Evolutionary conservation across 1,284 basidiomycete genomes (phyloP), one percentile per base, ranked within the genome.

Genomic region (Cryptococcus sp.): DNA sequence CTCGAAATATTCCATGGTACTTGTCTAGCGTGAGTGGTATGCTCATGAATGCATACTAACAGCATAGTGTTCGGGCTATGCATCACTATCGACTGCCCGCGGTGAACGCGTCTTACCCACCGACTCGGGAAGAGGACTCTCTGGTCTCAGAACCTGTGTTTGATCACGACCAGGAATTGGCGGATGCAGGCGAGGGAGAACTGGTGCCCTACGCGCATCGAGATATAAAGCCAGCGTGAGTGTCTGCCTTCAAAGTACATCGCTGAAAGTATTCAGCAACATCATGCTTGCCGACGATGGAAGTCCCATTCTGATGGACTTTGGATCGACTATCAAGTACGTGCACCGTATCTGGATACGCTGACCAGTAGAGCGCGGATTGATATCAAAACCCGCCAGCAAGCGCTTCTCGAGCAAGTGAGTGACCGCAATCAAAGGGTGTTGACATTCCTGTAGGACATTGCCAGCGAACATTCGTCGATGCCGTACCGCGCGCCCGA

Each of bases 401-500:
- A 93, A 72, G 95, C 95, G 0, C 77, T 96, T 39, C 72, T 89
- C 20, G 91, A 94, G 69, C 92, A 93, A 80, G 88, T 88, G 63
- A 39, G 65, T 55, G 54, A 37, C 23, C 15, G 23, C 29, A 44
- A 34, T 44, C 41, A 15, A 13, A 19, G 25, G 19, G 3, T 23
- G 11, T 19, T 26, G 8, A 17, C 16, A 43, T 44, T 20, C 50
- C 48, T 46, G 57, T 26, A 93, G 86, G 93, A 97, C 74, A 86
- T 94, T 64, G 93, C 93, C 1, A 91, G 90, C 20, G 93, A 96
- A 75, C 93, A 94, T 77, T 92, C 90, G 63, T 93, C 92, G 15
- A 96, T 97, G 93, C 90, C 93, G 0, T 97, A 94, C 70, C 87
- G 93, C 44, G 93, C 93, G 3, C 93, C 93, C 0, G 93, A 97